phyloP scores from a whole-genome alignment of 2,329 filamentous ascomycete genomes.

The Penicillium aurantiogriseum region DNA sequence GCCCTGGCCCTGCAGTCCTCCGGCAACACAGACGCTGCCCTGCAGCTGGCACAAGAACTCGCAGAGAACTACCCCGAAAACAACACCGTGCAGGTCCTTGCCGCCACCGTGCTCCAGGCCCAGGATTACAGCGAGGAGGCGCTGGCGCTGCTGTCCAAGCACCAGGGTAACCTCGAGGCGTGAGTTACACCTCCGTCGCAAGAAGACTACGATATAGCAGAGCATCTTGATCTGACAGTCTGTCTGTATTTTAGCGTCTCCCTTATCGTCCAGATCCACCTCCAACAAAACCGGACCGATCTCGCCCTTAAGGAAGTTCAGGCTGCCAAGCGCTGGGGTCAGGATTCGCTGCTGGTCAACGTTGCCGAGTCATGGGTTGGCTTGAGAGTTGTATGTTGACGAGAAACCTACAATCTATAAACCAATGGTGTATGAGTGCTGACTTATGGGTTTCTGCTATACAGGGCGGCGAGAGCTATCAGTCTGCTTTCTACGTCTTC shows the following conservation, averaged over 20 bases:
- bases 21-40: constrained; percentile 62
- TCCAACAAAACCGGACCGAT: constrained; percentile 87
- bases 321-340: constrained; percentile 85
- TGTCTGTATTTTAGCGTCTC: constrained; percentile 58
- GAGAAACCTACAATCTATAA: too few relatives aligned
- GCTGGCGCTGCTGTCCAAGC: constrained; percentile 71
- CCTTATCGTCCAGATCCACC: constrained; percentile 86
- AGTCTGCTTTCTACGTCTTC: constrained; percentile 95
- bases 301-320: constrained; percentile 86
- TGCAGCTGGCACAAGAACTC: constrained; percentile 65
- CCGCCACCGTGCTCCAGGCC: constrained; percentile 76
- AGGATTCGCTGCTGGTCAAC: constrained; percentile 91
- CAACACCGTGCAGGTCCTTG: constrained; percentile 73
- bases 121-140: constrained; percentile 84
- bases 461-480: constrained; percentile 91
- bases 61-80: constrained; percentile 69
- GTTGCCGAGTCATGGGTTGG: constrained; percentile 95
- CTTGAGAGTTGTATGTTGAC: constrained; percentile 69
- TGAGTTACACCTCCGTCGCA: constrained; percentile 48
- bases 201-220: background rate
- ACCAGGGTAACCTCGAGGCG: constrained; percentile 78
- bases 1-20: constrained; percentile 68
- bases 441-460: background rate
- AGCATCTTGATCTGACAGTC: constrained; percentile 10
- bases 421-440: background rate